Base-by-base conservation (phyloP, 2,329 filamentous ascomycete genomes). In the Apiospora aurea region DNA sequence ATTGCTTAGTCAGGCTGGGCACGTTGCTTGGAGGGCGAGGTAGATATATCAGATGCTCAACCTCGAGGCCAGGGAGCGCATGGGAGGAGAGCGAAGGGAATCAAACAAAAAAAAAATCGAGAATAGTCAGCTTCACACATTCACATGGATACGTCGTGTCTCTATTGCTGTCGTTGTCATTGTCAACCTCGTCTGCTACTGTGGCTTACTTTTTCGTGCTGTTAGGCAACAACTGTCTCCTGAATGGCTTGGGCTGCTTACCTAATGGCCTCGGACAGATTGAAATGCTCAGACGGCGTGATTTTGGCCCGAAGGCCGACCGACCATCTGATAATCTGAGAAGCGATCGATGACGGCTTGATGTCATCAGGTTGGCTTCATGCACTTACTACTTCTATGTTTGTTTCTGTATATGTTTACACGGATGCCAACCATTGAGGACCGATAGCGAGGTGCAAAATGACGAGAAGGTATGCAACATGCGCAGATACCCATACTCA, bases 241-340 rank as follows among this genome's bases (percentile, higher is more conserved):
- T 61, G 53, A 21, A 21, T 16, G 29, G 29, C 26, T 61, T 61
- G 53, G 14, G 57, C 57, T 64, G 57, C 57, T 64, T 64, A 64
- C 34, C 34, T 64, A 64, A 64, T 64, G 41, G 34, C 2, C 34
- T 24, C 57, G 57, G 34, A 64, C 57, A 64, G 24, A 41, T 64
- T 41, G 57, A 64, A 16, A 41, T 38, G 57, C 57, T 64, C 21
- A 64, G 57, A 64, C 57, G 57, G 57, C 57, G 18, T 64, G 57
- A 64, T 64, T 64, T 64, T 41, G 57, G 29, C 13, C 57, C 57
- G 57, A 64, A 64, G 57, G 57, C 57, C 57, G 57, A 64, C 57
- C 57, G 57, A 64, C 34, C 57, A 64, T 41, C 57, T 64, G 57
- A 64, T 24, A n/a, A 41, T 34, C 53, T 3, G 53, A 61, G 38